Conservation (phyloP, 2,329 filamentous ascomycete species). For the Aspergillus sp. region DNA sequence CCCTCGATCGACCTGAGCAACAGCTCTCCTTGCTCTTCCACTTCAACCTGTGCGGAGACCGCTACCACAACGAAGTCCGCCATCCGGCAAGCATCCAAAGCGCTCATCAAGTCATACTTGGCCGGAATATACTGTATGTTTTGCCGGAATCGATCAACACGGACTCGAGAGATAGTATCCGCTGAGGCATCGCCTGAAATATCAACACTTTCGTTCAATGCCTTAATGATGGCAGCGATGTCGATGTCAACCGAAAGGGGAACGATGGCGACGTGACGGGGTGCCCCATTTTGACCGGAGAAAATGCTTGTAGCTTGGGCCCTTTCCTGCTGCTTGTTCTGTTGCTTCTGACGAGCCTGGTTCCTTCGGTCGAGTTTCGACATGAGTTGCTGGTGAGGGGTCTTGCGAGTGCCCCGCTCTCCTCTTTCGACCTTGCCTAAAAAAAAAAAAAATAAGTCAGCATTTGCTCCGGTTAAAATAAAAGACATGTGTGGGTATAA, state of each 20-base stretch:
- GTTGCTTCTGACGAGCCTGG: constrained; percentile 85
- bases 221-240: constrained; percentile 63
- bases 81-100: constrained; percentile 79
- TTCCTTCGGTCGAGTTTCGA: constrained; percentile 95
- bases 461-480: background rate
- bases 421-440: constrained; percentile 73
- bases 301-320: constrained; percentile 79
- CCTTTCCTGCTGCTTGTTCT: constrained; percentile 80
- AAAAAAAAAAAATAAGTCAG: constrained; percentile 1
- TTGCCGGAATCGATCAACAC: constrained; percentile 91
- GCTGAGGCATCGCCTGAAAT: constrained; percentile 65
- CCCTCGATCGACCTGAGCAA: constrained; percentile 85
- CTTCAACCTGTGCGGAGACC: constrained; percentile 75
- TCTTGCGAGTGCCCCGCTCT: constrained; percentile 76
- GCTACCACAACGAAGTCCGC: constrained; percentile 91
- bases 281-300: constrained; percentile 79
- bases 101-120: constrained; percentile 70
- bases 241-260: constrained; percentile 76
- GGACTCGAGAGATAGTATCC: constrained; percentile 61
- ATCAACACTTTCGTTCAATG: constrained; percentile 77
- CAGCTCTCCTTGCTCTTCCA: constrained; percentile 76
- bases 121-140: constrained; percentile 82
- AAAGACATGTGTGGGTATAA: background rate
- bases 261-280: constrained; percentile 83
- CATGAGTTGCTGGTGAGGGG: constrained; percentile 94